phyloP scores from a whole-genome alignment of 805 yeast species.

The Cyberlindnera sargentensis region DNA sequence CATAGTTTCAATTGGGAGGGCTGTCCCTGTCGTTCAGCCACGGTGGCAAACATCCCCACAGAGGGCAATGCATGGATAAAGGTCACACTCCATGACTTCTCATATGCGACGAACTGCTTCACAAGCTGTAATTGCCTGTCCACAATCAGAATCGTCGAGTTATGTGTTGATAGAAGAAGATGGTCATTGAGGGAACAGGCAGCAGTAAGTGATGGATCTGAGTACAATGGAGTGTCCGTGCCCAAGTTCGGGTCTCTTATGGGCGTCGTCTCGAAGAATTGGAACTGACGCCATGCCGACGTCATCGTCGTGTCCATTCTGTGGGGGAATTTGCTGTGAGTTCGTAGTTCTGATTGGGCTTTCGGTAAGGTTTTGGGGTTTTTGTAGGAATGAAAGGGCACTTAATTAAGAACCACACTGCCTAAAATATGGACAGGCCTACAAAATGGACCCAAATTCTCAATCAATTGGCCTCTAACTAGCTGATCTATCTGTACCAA shows the following conservation, averaged over 20 bases:
- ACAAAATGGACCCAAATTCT: no score
- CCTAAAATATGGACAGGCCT: no score
- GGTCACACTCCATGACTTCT: conserved; percentile 55
- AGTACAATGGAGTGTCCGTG: conserved; percentile 57
- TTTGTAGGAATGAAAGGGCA: no score
- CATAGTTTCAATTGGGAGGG: conserved; percentile 68
- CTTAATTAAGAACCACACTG: no score
- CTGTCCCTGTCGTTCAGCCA: conserved; percentile 68
- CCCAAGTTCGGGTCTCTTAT: conserved; percentile 76
- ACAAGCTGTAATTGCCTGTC: conserved; percentile 40
- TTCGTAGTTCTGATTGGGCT: no score
- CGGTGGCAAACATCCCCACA: conserved; percentile 52
- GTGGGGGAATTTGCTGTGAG: no score
- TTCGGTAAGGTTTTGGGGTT: no score
- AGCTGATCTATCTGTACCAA: no score
- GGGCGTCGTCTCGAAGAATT: conserved; percentile 77
- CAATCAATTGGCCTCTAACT: no score
- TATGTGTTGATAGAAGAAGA: conserved; percentile 53
- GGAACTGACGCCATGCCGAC: conserved; percentile 70
- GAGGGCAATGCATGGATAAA: conserved; percentile 42
- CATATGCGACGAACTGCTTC: conserved; percentile 56
- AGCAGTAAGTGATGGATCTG: conserved; percentile 68
- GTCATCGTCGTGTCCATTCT: no score
- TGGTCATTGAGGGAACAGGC: conserved; percentile 50
- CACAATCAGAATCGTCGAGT: conserved; percentile 50